Evolutionary conservation across 2,329 filamentous ascomycete genomes (phyloP).

Genomic region (Pseudofabraea citricarpa): DNA sequence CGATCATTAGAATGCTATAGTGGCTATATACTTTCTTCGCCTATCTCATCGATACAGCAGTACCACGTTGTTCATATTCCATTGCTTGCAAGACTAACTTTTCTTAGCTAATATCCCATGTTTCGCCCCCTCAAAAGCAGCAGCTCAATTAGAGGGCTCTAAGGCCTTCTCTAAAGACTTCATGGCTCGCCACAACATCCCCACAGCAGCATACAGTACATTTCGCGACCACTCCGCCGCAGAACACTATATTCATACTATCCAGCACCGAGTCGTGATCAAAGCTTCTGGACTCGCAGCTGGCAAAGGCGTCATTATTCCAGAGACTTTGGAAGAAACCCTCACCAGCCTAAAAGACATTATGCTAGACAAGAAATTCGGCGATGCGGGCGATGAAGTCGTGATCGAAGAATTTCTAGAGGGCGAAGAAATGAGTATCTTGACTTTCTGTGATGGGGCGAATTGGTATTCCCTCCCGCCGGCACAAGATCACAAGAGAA

Average conservation of each 20-base stretch:
- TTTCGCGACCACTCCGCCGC: constrained; percentile 72
- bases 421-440: constrained; percentile 82
- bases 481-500: constrained; percentile 90
- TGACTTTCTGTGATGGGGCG: constrained; percentile 83
- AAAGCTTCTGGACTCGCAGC: constrained; percentile 86
- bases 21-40: too few relatives aligned
- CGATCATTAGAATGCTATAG: too few relatives aligned
- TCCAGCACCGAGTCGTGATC: constrained; percentile 73
- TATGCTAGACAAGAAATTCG: constrained; percentile 82
- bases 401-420: constrained; percentile 88
- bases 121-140: constrained; percentile 78
- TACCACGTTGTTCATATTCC: too few relatives aligned
- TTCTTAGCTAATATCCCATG: constrained; percentile 59
- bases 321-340: constrained; percentile 65
- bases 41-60: too few relatives aligned
- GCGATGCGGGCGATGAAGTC: constrained; percentile 76
- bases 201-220: constrained; percentile 86
- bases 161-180: constrained; percentile 98
- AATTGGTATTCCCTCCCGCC: constrained; percentile 75
- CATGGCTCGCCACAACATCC: constrained; percentile 82
- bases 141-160: constrained; percentile 84
- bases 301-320: constrained; percentile 89
- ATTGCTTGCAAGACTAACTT: too few relatives aligned
- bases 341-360: constrained; percentile 74
- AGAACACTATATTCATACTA: constrained; percentile 57